These are phyloP conservation scores for Cornus controversa DNA, from an alignment of 148 eudicot genomes.

Conservation along the genomic window DNA sequence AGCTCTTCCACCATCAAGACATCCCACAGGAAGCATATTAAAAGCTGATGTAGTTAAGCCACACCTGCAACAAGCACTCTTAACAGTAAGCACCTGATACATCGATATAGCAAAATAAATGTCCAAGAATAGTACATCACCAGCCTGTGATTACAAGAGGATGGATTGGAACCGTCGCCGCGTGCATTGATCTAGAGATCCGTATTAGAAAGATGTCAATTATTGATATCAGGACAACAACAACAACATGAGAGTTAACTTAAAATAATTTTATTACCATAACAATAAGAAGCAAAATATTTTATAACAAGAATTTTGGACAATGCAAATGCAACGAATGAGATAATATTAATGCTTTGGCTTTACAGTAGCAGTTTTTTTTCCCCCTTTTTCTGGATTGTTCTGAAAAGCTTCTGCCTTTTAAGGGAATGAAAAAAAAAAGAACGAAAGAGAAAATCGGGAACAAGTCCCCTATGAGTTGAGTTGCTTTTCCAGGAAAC, in stretches of 20 bases:
- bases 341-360: neutral
- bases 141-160: constrained; percentile 99
- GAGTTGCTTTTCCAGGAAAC: neutral
- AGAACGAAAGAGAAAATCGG: no score
- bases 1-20: constrained; percentile 99
- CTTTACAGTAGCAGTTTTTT: neutral
- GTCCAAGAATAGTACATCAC: constrained; percentile 40
- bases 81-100: constrained; percentile 2
- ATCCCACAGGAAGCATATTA: constrained; percentile 96
- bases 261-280: neutral
- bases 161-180: constrained; percentile 76
- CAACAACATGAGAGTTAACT: neutral
- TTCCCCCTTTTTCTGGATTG: no score
- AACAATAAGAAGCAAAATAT: neutral
- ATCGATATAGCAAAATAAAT: neutral
- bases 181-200: constrained; percentile 76
- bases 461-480: neutral
- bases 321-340: neutral
- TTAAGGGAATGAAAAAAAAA: no score
- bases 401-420: no score
- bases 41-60: constrained; percentile 97
- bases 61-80: constrained; percentile 61
- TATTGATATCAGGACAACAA: constrained; percentile 12
- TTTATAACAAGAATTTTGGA: neutral
- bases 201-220: constrained; percentile 13